Evolutionary conservation across 768 basidiomycete genomes (phyloP).

Genomic region (Rhizopogon salebrosus): DNA sequence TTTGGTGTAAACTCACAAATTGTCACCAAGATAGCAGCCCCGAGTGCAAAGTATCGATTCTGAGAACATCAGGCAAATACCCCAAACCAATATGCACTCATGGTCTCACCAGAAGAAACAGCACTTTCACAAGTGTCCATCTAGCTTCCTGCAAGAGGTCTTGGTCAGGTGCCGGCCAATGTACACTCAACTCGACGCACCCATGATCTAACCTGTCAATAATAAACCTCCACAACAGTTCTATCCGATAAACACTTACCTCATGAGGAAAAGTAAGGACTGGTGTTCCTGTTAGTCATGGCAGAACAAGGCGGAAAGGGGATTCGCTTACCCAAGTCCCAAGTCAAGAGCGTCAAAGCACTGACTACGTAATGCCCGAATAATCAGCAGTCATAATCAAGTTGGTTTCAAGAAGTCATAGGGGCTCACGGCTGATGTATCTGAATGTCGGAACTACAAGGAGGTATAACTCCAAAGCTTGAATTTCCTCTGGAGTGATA

Average conservation of each 20-base stretch:
- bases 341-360: neutral
- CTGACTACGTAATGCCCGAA: neutral
- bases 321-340: neutral
- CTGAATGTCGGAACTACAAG: neutral
- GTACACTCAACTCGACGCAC: neutral
- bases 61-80: neutral
- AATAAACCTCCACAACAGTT: neutral
- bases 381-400: too few relatives aligned
- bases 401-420: neutral
- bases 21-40: neutral
- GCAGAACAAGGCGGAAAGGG: neutral
- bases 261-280: conserved; percentile 2
- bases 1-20: neutral
- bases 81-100: neutral
- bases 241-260: neutral
- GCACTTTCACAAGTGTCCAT: conserved; percentile 1
- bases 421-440: neutral
- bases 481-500: neutral
- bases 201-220: conserved; percentile 1
- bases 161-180: neutral
- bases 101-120: conserved; percentile 1
- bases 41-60: conserved; percentile 6
- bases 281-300: neutral
- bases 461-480: neutral
- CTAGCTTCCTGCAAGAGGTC: neutral